Percentiles rank a stretch among this genome's conserved stretches.
These are phyloP conservation scores for Pichia sp. DNA, from an alignment of 1,139 yeast species.

Conservation along the genomic window DNA sequence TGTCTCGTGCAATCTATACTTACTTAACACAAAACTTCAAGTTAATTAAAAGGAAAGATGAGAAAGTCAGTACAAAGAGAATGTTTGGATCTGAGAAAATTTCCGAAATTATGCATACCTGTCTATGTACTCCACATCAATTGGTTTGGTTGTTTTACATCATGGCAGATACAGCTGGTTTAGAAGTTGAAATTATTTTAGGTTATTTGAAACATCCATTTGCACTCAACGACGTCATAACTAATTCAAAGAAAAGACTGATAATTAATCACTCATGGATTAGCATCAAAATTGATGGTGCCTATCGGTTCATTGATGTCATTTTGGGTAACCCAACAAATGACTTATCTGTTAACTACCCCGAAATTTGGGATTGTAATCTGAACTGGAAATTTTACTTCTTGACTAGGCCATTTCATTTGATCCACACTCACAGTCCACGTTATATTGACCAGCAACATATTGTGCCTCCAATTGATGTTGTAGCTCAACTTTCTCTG, in stretches of 20 bases:
- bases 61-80: conserved; percentile 27
- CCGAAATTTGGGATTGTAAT: conserved; percentile 22
- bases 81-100: conserved; percentile 27
- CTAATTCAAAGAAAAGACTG: conserved; percentile 33
- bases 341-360: conserved; percentile 33
- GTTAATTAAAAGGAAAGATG: conserved; percentile 20
- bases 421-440: conserved; percentile 86
- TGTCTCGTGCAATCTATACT: conserved; percentile 57
- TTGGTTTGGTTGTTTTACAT: conserved; percentile 71
- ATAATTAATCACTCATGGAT: conserved; percentile 87
- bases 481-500: conserved; percentile 68
- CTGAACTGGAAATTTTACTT: conserved; percentile 51
- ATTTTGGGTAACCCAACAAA: conserved; percentile 55
- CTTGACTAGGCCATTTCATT: conserved; percentile 65
- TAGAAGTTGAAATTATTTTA: conserved; percentile 69
- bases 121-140: conserved; percentile 63
- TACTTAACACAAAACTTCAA: conserved; percentile 51
- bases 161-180: conserved; percentile 64
- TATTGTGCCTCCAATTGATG: conserved; percentile 77
- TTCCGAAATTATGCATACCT: conserved; percentile 32
- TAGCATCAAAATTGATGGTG: conserved; percentile 66
- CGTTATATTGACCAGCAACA: conserved; percentile 75
- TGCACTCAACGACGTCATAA: conserved; percentile 39
- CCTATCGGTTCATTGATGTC: conserved; percentile 76
- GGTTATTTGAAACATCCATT: conserved; percentile 81